Conservation (phyloP, 225 moss, liverwort and hornwort genomes). For the Climacium dendroides region DNA sequence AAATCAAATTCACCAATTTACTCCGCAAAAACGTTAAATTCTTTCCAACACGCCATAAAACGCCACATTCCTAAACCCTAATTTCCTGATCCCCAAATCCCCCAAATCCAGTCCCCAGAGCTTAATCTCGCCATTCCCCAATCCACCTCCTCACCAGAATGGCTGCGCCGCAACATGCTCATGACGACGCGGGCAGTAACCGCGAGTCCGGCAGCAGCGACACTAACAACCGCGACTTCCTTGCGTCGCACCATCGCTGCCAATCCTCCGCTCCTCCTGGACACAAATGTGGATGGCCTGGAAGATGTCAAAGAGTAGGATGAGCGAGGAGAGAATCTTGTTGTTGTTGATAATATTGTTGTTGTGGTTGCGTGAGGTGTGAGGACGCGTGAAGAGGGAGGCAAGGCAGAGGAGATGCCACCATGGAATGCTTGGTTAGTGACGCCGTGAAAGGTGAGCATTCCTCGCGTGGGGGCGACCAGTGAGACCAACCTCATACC, state of each 20-base stretch:
- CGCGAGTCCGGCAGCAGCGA: conserved; percentile 30
- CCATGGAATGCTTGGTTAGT: not conserved
- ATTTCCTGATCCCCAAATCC: not conserved
- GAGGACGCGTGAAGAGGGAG: not conserved
- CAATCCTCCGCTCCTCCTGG: not conserved
- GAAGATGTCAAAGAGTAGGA: not conserved
- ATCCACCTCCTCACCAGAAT: not conserved
- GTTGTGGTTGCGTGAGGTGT: not conserved
- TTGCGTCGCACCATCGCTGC: conserved; percentile 24
- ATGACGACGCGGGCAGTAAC: conserved; percentile 20
- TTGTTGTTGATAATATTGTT: not conserved
- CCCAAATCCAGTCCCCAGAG: not conserved
- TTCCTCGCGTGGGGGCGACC: not conserved
- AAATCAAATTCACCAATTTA: not conserved
- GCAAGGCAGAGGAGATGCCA: not conserved
- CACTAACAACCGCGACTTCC: conserved; percentile 28
- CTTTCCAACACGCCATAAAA: not conserved
- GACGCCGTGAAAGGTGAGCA: not conserved
- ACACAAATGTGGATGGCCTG: not conserved
- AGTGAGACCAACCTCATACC: not conserved
- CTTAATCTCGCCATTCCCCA: not conserved
- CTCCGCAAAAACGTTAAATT: not conserved
- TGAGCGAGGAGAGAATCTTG: not conserved
- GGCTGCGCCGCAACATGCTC: conserved; percentile 7
- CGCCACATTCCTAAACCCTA: not conserved